Evolutionary conservation across 257 asterid species (phyloP).

Genomic region (Voacanga thouarsii): DNA sequence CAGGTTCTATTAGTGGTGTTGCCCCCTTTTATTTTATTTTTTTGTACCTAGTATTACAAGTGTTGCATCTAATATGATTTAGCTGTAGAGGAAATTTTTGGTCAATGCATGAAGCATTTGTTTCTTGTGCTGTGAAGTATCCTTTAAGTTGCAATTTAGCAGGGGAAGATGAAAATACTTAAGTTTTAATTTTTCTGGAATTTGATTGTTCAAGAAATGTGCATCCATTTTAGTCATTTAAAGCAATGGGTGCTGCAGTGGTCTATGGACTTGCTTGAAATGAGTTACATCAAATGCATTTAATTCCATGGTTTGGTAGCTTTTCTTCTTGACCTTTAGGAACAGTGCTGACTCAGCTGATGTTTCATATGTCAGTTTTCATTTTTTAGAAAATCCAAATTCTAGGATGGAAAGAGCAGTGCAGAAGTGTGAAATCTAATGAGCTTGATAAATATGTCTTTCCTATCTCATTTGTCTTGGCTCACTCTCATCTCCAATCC

Average conservation of each 20-base stretch:
- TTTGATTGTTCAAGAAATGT: not conserved
- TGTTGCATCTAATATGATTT: not conserved
- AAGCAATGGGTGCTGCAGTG: not conserved
- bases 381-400: not conserved
- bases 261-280: not conserved
- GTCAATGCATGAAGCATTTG: not conserved
- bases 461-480: not conserved
- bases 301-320: not conserved
- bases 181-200: not conserved
- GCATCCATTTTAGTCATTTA: not conserved
- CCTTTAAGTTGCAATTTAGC: conserved; percentile 1
- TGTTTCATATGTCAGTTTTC: not conserved
- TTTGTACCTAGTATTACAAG: not conserved
- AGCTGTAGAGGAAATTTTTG: not conserved
- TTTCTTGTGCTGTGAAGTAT: not conserved
- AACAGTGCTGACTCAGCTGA: not conserved
- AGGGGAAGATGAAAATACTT: not conserved
- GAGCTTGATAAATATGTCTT: not conserved
- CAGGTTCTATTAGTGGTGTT: not conserved
- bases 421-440: not conserved
- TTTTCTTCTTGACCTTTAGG: not conserved
- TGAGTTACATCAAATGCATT: not conserved
- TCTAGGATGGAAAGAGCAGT: not conserved
- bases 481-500: not conserved
- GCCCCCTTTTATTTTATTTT: not conserved